Evolutionary conservation across 257 asterid genomes (phyloP).

Genomic region (Parsonsia alboflavescens): DNA sequence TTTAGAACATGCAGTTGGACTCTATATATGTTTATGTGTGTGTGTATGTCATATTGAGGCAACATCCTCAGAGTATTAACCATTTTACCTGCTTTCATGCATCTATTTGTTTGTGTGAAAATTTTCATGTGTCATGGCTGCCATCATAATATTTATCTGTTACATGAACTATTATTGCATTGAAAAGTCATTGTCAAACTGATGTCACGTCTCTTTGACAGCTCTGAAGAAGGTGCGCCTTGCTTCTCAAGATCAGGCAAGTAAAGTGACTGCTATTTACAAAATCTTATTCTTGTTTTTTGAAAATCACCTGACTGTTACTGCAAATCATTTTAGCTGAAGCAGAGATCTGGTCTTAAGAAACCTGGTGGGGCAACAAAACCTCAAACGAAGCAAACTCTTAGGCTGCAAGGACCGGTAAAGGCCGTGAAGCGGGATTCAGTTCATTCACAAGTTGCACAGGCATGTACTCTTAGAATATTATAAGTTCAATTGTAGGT

Average conservation of each 20-base stretch:
- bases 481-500: background rate
- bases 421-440: slow-evolving; percentile 46
- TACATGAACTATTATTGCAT: background rate
- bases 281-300: background rate
- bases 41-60: background rate
- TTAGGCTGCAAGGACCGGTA: slow-evolving; percentile 42
- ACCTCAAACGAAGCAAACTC: slow-evolving; percentile 50
- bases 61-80: no score
- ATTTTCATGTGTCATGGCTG: background rate
- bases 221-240: slow-evolving; percentile 46
- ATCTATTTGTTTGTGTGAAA: background rate
- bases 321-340: slow-evolving; percentile 37
- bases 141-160: background rate
- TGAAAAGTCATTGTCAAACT: background rate
- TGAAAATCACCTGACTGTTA: background rate
- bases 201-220: slow-evolving; percentile 26
- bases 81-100: background rate
- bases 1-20: background rate
- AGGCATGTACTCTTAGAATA: slow-evolving; percentile 24
- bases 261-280: background rate
- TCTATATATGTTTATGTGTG: no score
- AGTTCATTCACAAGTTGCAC: slow-evolving; percentile 38
- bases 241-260: slow-evolving; percentile 49
- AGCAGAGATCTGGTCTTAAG: slow-evolving; percentile 40
- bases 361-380: slow-evolving; percentile 40